Base-by-base conservation (phyloP, 129 eudicot genomes). In the carrot (Daucus carota) region DNA sequence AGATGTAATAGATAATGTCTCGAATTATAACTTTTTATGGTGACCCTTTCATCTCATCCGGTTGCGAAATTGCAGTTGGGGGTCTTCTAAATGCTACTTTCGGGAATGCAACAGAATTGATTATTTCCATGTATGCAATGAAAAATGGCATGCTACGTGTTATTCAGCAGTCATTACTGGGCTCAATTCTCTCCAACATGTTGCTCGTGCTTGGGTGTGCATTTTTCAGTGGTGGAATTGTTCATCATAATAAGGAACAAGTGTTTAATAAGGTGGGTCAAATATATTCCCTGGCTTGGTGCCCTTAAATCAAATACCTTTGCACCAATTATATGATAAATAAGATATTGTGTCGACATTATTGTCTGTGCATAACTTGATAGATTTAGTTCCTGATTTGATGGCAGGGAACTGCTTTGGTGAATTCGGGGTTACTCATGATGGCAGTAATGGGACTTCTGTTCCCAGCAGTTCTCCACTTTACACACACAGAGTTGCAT, bases 201-300 rank as follows among this genome's bases (percentile, higher is more conserved):
- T 78, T 92, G 77, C 85, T 92, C 60, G 96, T 92, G 71, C 97
- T 92, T 77, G 97, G 97, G 42, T 90, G 93, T 84, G 96, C 96
- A 28, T 86, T 92, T 74, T 85, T 90, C 59, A 74, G 84, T 77
- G 97, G 97, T 40, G 97, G 97, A 79, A 79, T 92, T 62, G 85
- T 81, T 76, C 90, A 89, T 74, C 85, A 77, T 46, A 68, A 75
- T 18, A 92, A 87, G 80, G 89, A 83, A 70, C 97, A 92, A 73
- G 83, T 84, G 47, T 92, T 92, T 78, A 81, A 86, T 86, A 92
- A 88, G 91, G 97, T 92, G 31, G 38, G 86, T 75, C 9, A 60
- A 10, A 26, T 28, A n/a, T n/a, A n/a, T n/a, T n/a, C n/a, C n/a
- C n/a, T n/a, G n/a, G 46, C 75, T 43, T 43, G 29, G 33, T 70